Conservation (phyloP, 2,329 filamentous ascomycete species). For the Coleophoma crateriformis region DNA sequence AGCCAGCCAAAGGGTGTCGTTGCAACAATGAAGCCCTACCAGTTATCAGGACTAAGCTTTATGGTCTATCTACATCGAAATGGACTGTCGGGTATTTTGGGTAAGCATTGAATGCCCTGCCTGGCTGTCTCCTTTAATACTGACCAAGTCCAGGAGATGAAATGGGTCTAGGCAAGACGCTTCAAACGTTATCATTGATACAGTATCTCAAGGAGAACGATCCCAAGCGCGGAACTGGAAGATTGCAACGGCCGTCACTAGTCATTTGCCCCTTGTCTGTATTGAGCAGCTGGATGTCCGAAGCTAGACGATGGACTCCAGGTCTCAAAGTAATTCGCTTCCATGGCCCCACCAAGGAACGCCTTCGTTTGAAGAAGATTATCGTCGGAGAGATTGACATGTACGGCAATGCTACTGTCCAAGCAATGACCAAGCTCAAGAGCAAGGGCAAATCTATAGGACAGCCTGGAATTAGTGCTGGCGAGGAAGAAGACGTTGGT, state of each 20-base stretch:
- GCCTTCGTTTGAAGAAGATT: constrained; percentile 38
- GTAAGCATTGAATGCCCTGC: constrained; percentile 11
- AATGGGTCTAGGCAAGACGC: constrained; percentile 44
- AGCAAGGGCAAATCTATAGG: constrained; percentile 11
- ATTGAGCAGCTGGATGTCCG: constrained; percentile 40
- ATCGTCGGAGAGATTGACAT: constrained; percentile 38
- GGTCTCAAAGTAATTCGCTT: constrained; percentile 39
- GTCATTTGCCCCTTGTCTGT: constrained; percentile 47
- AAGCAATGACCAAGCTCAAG: constrained; percentile 20
- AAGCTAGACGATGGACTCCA: constrained; percentile 41
- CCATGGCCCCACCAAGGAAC: constrained; percentile 37
- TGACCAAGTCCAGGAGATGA: constrained; percentile 28
- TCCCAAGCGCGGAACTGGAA: constrained; percentile 26
- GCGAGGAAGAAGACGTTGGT: constrained; percentile 22
- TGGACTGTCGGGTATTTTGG: constrained; percentile 37
- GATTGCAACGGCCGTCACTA: constrained; percentile 34
- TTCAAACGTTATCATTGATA: constrained; percentile 43
- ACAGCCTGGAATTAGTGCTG: constrained; percentile 14
- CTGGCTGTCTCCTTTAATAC: background rate
- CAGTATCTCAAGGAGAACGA: constrained; percentile 38
- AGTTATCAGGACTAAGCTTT: constrained; percentile 43
- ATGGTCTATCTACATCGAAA: constrained; percentile 39
- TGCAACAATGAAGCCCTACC: constrained; percentile 45
- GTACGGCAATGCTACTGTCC: constrained; percentile 31
- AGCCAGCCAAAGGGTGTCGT: constrained; percentile 29